Conservation (phyloP, 108 stramenopile genomes). For the Cylindrotheca fusiformis region DNA sequence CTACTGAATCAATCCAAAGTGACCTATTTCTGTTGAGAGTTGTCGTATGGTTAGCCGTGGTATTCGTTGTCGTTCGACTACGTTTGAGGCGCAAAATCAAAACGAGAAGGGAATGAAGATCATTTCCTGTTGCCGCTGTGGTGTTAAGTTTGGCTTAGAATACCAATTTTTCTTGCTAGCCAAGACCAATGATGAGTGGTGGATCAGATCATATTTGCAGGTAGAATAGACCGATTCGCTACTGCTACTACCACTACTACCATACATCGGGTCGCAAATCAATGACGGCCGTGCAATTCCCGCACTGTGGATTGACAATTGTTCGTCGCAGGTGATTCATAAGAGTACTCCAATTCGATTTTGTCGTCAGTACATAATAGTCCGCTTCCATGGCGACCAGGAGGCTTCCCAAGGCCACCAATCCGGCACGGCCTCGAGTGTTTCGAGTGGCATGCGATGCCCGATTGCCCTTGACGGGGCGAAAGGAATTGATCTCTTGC, state of each 20-base stretch:
- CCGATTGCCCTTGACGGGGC: conserved; percentile 44
- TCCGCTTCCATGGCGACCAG: conserved; percentile 59
- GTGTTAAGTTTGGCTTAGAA: too few relatives aligned
- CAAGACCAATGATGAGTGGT: too few relatives aligned
- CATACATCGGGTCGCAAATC: conserved; percentile 38
- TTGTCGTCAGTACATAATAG: conserved; percentile 49
- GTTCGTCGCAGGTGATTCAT: conserved; percentile 46
- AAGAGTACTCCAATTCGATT: conserved; percentile 56
- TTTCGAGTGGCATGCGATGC: conserved; percentile 42
- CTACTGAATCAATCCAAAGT: too few relatives aligned
- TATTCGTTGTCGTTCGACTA: too few relatives aligned
- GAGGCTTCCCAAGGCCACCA: conserved; percentile 46
- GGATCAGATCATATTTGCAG: too few relatives aligned
- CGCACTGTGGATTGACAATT: conserved; percentile 47
- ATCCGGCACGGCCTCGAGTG: conserved; percentile 47
- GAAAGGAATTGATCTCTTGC: conserved; percentile 38
- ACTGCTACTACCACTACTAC: not conserved
- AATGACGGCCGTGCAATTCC: conserved; percentile 35
- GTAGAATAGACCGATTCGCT: too few relatives aligned
- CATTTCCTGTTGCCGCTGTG: too few relatives aligned
- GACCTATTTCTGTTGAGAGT: too few relatives aligned
- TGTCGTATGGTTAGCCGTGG: too few relatives aligned
- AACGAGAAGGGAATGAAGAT: too few relatives aligned
- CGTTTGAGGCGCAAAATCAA: too few relatives aligned
- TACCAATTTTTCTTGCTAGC: too few relatives aligned